Evolutionary conservation across 2,329 filamentous ascomycete genomes (phyloP), one percentile per base, ranked within the genome.

Genomic region (Epichloe scottii): DNA sequence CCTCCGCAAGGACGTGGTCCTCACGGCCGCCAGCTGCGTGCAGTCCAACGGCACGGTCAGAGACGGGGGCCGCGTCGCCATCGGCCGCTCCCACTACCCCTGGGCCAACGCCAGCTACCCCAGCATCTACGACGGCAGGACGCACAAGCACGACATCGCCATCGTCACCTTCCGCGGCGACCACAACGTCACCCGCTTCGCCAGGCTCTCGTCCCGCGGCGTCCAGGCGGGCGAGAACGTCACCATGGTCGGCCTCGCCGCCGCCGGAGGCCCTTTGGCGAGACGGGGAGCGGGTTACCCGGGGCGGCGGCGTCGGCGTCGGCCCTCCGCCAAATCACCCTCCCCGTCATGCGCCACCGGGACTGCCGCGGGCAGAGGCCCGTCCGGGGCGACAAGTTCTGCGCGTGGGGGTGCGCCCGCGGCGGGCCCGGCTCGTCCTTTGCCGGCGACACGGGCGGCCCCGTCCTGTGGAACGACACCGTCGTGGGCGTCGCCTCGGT

Each of bases 1-100:
- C 17, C 8, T 51, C 30, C 21, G 19, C 19, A 44, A 39, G 17
- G 35, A 51, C 39, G 35, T 34, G 15, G 21, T 51, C 45, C 23
- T 51, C 50, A 51, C 50, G 8, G 37, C 50, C 17, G 37, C 39
- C 38, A 48, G 50, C 50, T 51, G 50, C 50, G 37, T 48, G 8
- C 19, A 38, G 17, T 15, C 6, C 5, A 23, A 30, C 12, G 5
- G 35, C n/a, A 30, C 8, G 26, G 17, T 15, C 8, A 14, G 19
- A 15, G 26, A 8, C 26, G 26, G 26, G 10, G 19, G 35, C 4
- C 39, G 35, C 38, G 21, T 42, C 38, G 44, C 19, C 30, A 44
- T 47, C 19, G 50, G 38, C 26, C 26, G 17, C 26, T 26, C 26
- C 2, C 7, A 21, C 40, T 26, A 23, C 48, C 2, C 30, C 39